phyloP scores from a whole-genome alignment of 208 protist species.

The Spongospora subterranea region DNA sequence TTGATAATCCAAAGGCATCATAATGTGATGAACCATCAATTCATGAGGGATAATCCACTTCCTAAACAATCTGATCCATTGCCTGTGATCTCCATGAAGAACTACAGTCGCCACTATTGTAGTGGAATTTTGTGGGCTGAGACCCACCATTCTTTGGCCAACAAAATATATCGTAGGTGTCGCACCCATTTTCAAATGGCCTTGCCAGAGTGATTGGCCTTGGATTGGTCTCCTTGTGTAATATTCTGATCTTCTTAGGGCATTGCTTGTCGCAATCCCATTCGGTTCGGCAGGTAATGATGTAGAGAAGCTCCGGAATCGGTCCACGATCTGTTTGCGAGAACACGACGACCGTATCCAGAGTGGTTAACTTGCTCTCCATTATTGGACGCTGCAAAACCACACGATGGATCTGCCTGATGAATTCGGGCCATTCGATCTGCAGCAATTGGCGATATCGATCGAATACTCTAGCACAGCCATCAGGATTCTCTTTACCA shows the following conservation, averaged over 20 bases:
- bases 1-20: too few relatives aligned
- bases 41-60: too few relatives aligned
- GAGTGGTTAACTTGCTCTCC: neutral
- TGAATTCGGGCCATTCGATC: neutral
- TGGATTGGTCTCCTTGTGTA: neutral
- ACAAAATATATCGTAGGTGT: neutral
- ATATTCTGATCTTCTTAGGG: neutral
- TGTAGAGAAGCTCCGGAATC: neutral
- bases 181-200: neutral
- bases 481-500: neutral
- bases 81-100: too few relatives aligned
- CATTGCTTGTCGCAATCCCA: slow-evolving; percentile 2
- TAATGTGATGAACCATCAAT: too few relatives aligned
- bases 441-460: neutral
- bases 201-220: neutral
- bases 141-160: too few relatives aligned
- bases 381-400: neutral
- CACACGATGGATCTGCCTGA: neutral
- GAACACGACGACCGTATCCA: slow-evolving; percentile 11
- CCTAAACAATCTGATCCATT: too few relatives aligned
- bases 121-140: too few relatives aligned
- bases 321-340: neutral
- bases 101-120: too few relatives aligned
- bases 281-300: neutral
- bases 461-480: neutral